These are phyloP conservation scores for Piloderma croceum DNA, from an alignment of 768 basidiomycete species.

Conservation along the genomic window DNA sequence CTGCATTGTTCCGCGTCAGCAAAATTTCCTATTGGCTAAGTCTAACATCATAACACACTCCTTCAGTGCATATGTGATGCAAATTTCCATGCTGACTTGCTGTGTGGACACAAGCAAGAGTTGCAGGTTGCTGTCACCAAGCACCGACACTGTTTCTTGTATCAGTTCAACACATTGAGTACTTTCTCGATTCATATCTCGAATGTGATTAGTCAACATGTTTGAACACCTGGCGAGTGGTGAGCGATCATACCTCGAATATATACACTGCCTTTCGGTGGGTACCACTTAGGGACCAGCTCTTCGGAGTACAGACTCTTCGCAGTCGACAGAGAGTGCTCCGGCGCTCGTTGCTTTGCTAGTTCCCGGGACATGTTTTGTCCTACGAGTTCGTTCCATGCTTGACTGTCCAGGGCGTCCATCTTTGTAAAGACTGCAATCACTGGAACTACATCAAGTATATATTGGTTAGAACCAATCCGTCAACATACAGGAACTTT, in stretches of 20 bases:
- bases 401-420: background rate
- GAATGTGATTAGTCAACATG: too few relatives aligned
- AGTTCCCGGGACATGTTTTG: background rate
- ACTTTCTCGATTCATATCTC: background rate
- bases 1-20: too few relatives aligned
- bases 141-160: background rate
- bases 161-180: background rate
- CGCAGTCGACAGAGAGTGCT: background rate
- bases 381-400: background rate
- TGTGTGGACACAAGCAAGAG: background rate
- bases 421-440: background rate
- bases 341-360: background rate
- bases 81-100: background rate
- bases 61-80: background rate
- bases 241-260: background rate
- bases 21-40: too few relatives aligned
- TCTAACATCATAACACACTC: constrained; percentile 1
- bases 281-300: background rate
- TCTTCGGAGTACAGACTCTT: background rate
- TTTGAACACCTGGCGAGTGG: too few relatives aligned
- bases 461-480: background rate
- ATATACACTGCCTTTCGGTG: background rate
- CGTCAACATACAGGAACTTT: background rate
- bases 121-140: background rate
- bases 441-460: background rate